Evolutionary conservation across 2,329 filamentous ascomycete genomes (phyloP).

Genomic region (Pleurostoma richardsiae): DNA sequence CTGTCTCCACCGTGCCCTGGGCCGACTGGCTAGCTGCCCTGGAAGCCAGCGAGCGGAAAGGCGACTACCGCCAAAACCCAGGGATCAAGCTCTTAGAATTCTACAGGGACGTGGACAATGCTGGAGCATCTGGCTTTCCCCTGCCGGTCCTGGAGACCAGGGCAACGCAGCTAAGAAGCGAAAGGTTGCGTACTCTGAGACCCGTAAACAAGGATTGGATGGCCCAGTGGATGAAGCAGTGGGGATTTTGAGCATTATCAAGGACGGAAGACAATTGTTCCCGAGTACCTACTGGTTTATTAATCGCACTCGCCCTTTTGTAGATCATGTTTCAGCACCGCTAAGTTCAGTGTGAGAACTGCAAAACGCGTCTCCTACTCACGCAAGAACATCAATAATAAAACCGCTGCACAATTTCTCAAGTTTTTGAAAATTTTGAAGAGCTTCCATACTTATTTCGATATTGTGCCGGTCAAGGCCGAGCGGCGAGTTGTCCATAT

Average conservation of each 20-base stretch:
- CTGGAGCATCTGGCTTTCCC: not conserved
- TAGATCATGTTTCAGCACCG: too few relatives aligned
- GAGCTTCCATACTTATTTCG: too few relatives aligned
- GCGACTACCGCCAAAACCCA: constrained; percentile 4
- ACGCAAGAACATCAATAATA: too few relatives aligned
- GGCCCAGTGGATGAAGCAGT: not conserved
- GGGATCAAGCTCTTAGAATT: constrained; percentile 6
- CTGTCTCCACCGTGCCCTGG: not conserved
- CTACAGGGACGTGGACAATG: constrained; percentile 1
- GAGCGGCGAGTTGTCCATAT: too few relatives aligned
- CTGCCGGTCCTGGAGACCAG: not conserved
- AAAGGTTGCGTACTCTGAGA: not conserved
- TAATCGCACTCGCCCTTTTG: too few relatives aligned
- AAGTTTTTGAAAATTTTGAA: too few relatives aligned
- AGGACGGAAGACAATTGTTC: too few relatives aligned
- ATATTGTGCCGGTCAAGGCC: too few relatives aligned
- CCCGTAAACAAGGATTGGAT: not conserved
- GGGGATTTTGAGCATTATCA: not conserved
- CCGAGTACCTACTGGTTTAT: too few relatives aligned
- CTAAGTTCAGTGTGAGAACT: too few relatives aligned
- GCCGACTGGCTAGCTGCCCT: not conserved
- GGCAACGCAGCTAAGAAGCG: not conserved
- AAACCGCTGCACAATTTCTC: too few relatives aligned
- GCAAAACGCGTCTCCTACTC: too few relatives aligned
- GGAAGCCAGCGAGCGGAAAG: not conserved